A percentile compares a stretch with the other conserved stretches of the same genome.
These are phyloP conservation scores for Ogataea nakhonphanomensis DNA, from an alignment of 805 yeast genomes.

Conservation along the genomic window DNA sequence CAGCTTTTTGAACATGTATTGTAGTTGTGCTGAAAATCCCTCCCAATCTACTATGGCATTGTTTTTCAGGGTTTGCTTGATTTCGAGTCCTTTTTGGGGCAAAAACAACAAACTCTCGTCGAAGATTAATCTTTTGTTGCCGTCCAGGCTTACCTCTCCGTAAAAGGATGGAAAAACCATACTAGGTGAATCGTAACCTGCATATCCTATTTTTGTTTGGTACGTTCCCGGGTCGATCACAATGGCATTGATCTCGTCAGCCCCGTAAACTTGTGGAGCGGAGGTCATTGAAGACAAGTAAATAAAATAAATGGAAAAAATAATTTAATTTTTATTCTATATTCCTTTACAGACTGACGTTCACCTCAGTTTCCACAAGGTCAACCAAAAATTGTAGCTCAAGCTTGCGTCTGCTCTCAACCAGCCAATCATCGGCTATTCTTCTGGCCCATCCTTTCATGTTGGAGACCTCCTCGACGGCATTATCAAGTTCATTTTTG, in stretches of 20 bases:
- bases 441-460: constrained; percentile 92
- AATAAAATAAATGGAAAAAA: background rate
- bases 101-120: constrained; percentile 33
- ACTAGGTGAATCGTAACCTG: constrained; percentile 89
- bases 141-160: constrained; percentile 33
- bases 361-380: constrained; percentile 63
- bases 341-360: constrained; percentile 30
- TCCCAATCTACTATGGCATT: constrained; percentile 82
- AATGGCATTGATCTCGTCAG: constrained; percentile 86
- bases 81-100: constrained; percentile 50
- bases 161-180: constrained; percentile 70
- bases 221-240: constrained; percentile 90
- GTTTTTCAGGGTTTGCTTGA: constrained; percentile 58
- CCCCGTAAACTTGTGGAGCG: constrained; percentile 54
- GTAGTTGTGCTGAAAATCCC: constrained; percentile 71
- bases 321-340: background rate
- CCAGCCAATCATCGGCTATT: constrained; percentile 88
- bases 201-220: constrained; percentile 80
- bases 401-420: constrained; percentile 82
- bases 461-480: constrained; percentile 87
- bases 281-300: constrained; percentile 24
- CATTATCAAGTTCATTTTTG: constrained; percentile 76
- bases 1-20: constrained; percentile 52
- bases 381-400: constrained; percentile 81
- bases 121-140: constrained; percentile 22